Evolutionary conservation across 164 flowering plant genomes (phyloP), one percentile per base, ranked within the genome.

Genomic region (Vitis vinifera): DNA sequence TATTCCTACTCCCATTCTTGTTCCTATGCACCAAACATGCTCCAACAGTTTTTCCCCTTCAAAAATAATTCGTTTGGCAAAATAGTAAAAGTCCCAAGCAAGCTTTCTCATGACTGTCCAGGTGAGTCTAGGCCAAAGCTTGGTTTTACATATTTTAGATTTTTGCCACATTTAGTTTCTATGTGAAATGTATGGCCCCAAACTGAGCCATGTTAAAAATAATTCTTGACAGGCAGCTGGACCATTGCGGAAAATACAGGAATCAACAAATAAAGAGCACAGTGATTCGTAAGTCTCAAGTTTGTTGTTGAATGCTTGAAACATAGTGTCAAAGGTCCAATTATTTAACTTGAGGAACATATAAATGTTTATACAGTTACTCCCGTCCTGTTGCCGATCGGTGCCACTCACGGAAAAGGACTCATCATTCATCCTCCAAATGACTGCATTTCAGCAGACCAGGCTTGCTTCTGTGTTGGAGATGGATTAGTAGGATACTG

Each of bases 161-260:
- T 37, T 37, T 37, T 37, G 44, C 44, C 44, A 3, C 44, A 37
- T 37, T 37, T 3, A 37, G 0, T 37, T 3, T 37, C 7, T 37
- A 2, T 6, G 44, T 63, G 10, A 37, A n/a, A 44, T 9, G 19
- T 57, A 17, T 57, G 15, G 23, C 15, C n/a, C 27, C 62, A 68
- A 47, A 4, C n/a, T 52, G 27, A 68, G 17, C 8, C 17, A 61
- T 64, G 27, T 23, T 64, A 10, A 29, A 48, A 27, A 15, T 51
- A 15, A 13, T 30, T 53, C 9, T 75, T 69, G 67, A 66, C 85
- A 88, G 89, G 84, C 62, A 27, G 71, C 75, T 61, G 71, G 76
- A 70, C 62, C 81, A 65, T 68, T 86, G 53, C 8, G 65, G 37
- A 16, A 67, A 13, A 66, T 52, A 48, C 78, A 76, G 67, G 81